phyloP scores from a whole-genome alignment of 805 yeast species.

The Candida awuae region DNA sequence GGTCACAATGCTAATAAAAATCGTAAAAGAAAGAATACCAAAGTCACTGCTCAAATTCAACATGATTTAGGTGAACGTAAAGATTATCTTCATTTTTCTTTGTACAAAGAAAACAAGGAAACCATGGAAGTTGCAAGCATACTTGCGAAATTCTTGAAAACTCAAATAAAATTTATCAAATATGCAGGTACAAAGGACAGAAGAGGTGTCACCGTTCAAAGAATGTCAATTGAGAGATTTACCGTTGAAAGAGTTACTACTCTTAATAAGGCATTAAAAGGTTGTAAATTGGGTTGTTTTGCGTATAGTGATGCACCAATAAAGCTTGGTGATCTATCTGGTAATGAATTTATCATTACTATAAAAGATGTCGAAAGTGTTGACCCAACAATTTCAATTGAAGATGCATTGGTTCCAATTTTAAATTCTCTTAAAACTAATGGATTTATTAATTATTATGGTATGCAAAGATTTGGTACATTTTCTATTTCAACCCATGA shows the following conservation, averaged over 20 bases:
- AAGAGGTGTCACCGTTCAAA: conserved; percentile 91
- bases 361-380: conserved; percentile 58
- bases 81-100: conserved; percentile 62
- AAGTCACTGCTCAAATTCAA: conserved; percentile 42
- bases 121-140: conserved; percentile 90
- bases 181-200: conserved; percentile 97
- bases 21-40: conserved; percentile 25
- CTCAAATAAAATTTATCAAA: conserved; percentile 62
- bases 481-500: conserved; percentile 87
- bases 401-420: conserved; percentile 41
- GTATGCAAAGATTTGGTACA: conserved; percentile 98
- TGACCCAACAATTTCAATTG: conserved; percentile 30
- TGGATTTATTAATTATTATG: conserved; percentile 91
- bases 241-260: conserved; percentile 68
- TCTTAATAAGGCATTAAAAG: conserved; percentile 67
- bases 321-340: conserved; percentile 73
- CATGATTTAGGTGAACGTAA: conserved; percentile 70
- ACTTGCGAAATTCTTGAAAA: conserved; percentile 61
- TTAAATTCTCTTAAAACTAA: conserved; percentile 48
- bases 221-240: conserved; percentile 58
- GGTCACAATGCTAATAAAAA: conserved; percentile 42
- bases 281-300: conserved; percentile 76
- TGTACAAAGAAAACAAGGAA: conserved; percentile 92
- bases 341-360: conserved; percentile 84
- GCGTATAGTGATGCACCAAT: conserved; percentile 54